Base-by-base conservation (phyloP, 2,329 filamentous ascomycete genomes). In the Rasamsonia emersonii region DNA sequence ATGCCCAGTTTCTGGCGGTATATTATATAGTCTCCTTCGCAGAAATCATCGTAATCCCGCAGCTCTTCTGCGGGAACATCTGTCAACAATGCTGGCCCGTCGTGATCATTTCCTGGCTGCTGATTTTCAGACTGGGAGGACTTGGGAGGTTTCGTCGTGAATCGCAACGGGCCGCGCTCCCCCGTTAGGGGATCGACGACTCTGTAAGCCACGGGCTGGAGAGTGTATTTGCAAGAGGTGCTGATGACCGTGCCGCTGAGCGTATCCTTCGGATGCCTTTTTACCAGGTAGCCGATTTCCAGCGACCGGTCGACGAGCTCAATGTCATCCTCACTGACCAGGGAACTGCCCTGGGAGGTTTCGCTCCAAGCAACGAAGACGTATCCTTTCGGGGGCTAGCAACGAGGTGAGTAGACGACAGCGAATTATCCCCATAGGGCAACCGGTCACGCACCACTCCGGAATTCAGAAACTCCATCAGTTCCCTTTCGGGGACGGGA, bases 1-100 rank as follows among this genome's bases (percentile, higher is more conserved):
- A 65, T 52, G 1, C 75, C 75, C 3, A 77, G 47, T 68, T 73
- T 77, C 41, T 71, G 63, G 11, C 65, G 57, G 46, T 69, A 72
- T 9, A 75, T 57, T 14, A 77, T 58, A 18, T 70, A 57, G 32
- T 72, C 68, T 4, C 69, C 70, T 38, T 68, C 64, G 4, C 57
- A 46, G 39, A 64, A 67, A 28, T 68, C 54, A 37, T 67, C 58
- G 9, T 62, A 58, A 33, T 59, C 56, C 34, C 53, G 50, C 5
- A 73, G 49, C 37, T 73, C 69, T 30, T 59, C 51, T 3, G 61
- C 51, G 3, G 64, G 58, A 2, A 71, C 53, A 30, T 59, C 45
- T 5, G 53, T 51, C 26, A 69, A 48, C 3, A 60, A 49, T 5
- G 19, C 20, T 15, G 47, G 38, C 10, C 18, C 11, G 10, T 32